Base-by-base conservation (phyloP, 208 protist species). In the Endotrypanum monterogeii region DNA sequence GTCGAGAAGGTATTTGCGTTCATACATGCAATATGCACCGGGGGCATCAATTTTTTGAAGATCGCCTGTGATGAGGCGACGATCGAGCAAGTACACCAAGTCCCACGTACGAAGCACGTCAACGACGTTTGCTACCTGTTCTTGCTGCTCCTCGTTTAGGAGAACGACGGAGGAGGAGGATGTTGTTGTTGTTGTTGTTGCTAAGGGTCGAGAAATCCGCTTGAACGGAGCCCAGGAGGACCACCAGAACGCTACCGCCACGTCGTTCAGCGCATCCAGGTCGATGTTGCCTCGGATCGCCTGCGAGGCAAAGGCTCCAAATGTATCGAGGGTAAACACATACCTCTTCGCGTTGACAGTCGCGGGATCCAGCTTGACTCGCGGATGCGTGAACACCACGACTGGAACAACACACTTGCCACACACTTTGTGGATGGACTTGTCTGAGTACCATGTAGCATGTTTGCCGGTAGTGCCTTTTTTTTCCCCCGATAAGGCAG, bases 31-130 rank as follows among this genome's bases (percentile, higher is more conserved):
- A 54, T 74, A 71, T 2, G 83, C 84, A 25, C 78, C 89, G 4
- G 89, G 89, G 8, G 77, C 77, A 55, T 82, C 68, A 16, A 97
- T 76, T 35, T 71, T 67, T 37, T 80, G 75, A 25, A 97, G 76
- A 60, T 97, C 93, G 5, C 93, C 93, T 5, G 85, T 89, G 41
- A 94, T 54, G 30, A 94, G 67, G 8, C 76, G 70, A 12, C 88
- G 82, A 51, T 93, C 85, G 71, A 94, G 88, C 28, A 95, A 79
- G 80, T 90, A 89, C 37, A 97, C 58, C n/a, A 94, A 68, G 55
- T 97, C 93, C 91, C 93, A 97, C 30, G 93, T 97, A 37, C 93
- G 87, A 77, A 97, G 77, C 35, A 84, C 76, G 16, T 92, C 82
- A n/a, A 97, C 63, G 25, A 82, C 86, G 25, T 68, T 48, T 16